Evolutionary conservation across 371 early-diverging fungal species (phyloP), one percentile per base, ranked within the genome.

Genomic region (Thermomucor indicae-seudaticae): DNA sequence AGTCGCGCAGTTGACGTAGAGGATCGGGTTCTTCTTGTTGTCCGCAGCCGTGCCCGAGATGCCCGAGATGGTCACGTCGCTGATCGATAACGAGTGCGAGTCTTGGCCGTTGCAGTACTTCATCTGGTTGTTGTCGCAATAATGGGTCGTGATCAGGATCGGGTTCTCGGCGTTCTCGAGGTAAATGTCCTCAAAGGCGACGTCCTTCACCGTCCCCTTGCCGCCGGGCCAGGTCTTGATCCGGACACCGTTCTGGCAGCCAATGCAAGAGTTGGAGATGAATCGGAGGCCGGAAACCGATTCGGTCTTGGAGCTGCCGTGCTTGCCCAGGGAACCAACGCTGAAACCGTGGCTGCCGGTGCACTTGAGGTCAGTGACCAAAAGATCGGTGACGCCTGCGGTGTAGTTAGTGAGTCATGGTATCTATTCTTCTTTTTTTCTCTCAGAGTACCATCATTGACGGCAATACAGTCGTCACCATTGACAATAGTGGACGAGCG

Each of bases 201-300:
- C 44, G 22, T 38, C 47, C 6, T 27, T 45, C 11, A 64, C 64
- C 37, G 14, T 16, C 31, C 57, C 61, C 35, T 61, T 44, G 22
- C 61, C 61, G 31, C 61, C 61, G 1, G 61, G 44, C 42, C 47
- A 52, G 2, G 65, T 62, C 60, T 69, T 69, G 56, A 65, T 62
- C 46, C 58, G 45, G 23, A 69, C 53, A 55, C 69, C 65, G 31
- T 65, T 65, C 49, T 65, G 65, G 37, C 69, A 69, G 48, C 65
- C 53, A 27, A 42, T 58, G 52, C 65, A 69, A 4, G 32, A 48
- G 42, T 51, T 55, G 37, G 57, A 24, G 3, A 50, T 34, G 12
- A 69, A 46, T 22, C 41, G 53, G n/a, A 69, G 49, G 31, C 43
- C 55, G 17, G 47, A 42, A 28, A 69, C 65, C 4, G 29, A 49